Evolutionary conservation across 2,329 filamentous ascomycete species (phyloP), one percentile per base, ranked within the genome.

Genomic region (Incumbomyces lentus): DNA sequence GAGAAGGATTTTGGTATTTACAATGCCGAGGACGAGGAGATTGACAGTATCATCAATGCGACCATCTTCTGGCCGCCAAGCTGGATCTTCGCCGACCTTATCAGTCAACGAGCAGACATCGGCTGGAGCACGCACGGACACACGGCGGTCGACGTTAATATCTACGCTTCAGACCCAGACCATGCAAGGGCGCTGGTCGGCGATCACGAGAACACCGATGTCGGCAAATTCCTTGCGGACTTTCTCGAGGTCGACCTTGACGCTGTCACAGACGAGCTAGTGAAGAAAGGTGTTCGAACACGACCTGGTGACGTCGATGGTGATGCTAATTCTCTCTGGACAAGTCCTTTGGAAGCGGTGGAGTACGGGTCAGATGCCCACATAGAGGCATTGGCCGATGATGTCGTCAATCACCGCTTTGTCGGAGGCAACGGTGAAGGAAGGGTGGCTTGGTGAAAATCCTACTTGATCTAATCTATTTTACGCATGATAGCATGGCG

Each of bases 101-200:
- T 46, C 12, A 22, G 14, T 33, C 44, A 35, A 22, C 19, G 44
- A n/a, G 86, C 89, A 1, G 87, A 94, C 60, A 78, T 95, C 36
- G 93, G 92, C 12, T 98, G 92, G 92, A 82, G 78, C 53, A 95
- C 89, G 0, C 90, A 95, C 63, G 92, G 92, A 22, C 92, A 98
- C 68, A 84, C 82, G 16, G 92, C 83, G 43, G 88, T 92, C 6
- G 92, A 98, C 62, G 92, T 98, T 40, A 98, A 98, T 64, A 86
- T 98, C 55, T 98, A 96, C 68, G 83, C 85, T 44, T 89, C 84
- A 0, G 81, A 85, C 2, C 73, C 77, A 0, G 73, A 76, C 32
- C 68, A 70, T 26, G 77, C 81, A 1, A 73, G 76, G 36, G 71
- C 74, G 12, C 72, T 95, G 6, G 69, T 78, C 2, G 90, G 90